A percentile compares a stretch with the other conserved stretches of the same genome.
Evolutionary conservation across 495 filamentous ascomycete genomes (phyloP).

Genomic region (Evansstolkia leycettana): DNA sequence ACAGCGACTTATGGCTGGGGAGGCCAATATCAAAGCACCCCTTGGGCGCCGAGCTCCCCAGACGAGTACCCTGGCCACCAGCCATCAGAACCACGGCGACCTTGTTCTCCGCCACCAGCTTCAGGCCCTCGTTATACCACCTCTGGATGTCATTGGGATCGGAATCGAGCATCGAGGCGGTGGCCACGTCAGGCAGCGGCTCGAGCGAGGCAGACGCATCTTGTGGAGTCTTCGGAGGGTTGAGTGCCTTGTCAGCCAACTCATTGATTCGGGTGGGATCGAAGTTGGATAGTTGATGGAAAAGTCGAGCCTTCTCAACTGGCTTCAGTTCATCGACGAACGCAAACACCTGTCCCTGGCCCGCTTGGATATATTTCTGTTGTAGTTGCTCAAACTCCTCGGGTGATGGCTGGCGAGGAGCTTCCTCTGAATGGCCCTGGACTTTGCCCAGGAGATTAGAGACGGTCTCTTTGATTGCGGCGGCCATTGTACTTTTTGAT

Average conservation of each 20-base stretch:
- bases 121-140: constrained; percentile 79
- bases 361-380: constrained; percentile 64
- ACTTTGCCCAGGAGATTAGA: constrained; percentile 48
- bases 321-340: constrained; percentile 72
- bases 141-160: constrained; percentile 61
- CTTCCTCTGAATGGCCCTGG: constrained; percentile 31
- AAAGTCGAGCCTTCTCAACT: constrained; percentile 66
- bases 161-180: constrained; percentile 86
- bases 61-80: constrained; percentile 87
- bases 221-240: constrained; percentile 47
- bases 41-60: constrained; percentile 93
- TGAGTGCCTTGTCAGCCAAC: constrained; percentile 66
- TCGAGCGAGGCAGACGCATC: constrained; percentile 51
- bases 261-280: constrained; percentile 75
- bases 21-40: constrained; percentile 94
- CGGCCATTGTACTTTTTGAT: constrained; percentile 25
- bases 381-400: constrained; percentile 64
- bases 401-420: constrained; percentile 52
- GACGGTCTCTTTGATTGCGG: constrained; percentile 36
- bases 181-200: constrained; percentile 80
- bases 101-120: constrained; percentile 75
- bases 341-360: constrained; percentile 82
- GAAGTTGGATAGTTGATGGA: constrained; percentile 67
- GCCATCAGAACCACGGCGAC: constrained; percentile 96
- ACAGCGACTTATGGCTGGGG: constrained; percentile 83